phyloP scores from a whole-genome alignment of 148 eudicot genomes.

The Rhododendron henanense region DNA sequence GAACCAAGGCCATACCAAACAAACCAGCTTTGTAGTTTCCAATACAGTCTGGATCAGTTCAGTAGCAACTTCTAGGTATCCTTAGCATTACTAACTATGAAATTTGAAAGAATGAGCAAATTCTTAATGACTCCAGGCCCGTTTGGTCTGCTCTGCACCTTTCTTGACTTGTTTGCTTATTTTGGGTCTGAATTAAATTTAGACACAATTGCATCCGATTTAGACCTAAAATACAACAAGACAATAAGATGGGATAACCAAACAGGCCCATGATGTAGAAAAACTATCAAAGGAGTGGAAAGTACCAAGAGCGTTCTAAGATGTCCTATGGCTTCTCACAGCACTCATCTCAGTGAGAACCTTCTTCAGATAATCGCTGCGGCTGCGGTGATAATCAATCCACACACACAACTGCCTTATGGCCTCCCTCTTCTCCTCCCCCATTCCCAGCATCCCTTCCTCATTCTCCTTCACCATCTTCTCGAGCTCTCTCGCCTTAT shows the following conservation, averaged over 20 bases:
- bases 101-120: not conserved
- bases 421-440: constrained; percentile 81
- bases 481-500: constrained; percentile 41
- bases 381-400: constrained; percentile 64
- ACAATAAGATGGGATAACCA: not conserved
- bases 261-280: not conserved
- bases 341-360: constrained; percentile 21
- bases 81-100: not conserved
- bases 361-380: constrained; percentile 56
- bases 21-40: not conserved
- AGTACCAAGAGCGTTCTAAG: not conserved
- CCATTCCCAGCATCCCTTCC: constrained; percentile 43
- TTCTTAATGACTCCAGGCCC: not conserved
- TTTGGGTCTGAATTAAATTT: not conserved
- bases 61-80: not conserved
- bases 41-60: not conserved
- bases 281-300: not conserved
- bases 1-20: not conserved
- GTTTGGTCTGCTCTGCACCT: not conserved
- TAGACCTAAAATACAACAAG: not conserved
- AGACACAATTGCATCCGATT: not conserved
- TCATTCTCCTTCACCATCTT: constrained; percentile 48
- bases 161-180: not conserved
- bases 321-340: constrained; percentile 13
- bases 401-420: constrained; percentile 75